Conservation (phyloP, 2,329 filamentous ascomycete species). For the Fusarium decemcellulare region DNA sequence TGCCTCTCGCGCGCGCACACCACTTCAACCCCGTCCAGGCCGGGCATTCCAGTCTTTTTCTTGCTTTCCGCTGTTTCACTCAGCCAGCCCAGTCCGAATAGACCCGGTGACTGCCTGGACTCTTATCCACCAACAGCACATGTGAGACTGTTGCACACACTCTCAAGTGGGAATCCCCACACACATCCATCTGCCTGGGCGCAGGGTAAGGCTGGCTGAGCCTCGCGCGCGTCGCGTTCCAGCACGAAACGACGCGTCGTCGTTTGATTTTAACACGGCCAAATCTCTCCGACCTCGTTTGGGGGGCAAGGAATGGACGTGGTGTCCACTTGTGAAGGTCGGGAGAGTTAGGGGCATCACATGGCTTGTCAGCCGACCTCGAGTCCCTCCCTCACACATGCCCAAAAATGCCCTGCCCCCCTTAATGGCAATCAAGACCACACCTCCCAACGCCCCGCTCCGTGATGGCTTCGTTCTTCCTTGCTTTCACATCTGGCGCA, state of each 20-base stretch:
- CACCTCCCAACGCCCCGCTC: constrained; percentile 28
- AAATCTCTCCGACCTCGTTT: constrained; percentile 14
- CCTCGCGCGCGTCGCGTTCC: constrained; percentile 40
- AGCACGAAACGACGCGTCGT: constrained; percentile 31
- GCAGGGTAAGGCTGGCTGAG: constrained; percentile 38
- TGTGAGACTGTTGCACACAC: constrained; percentile 36
- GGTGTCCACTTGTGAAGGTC: constrained; percentile 14
- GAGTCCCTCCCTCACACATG: constrained; percentile 30
- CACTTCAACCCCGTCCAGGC: constrained; percentile 23
- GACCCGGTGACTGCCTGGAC: constrained; percentile 40
- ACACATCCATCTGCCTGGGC: constrained; percentile 14
- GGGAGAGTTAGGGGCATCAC: constrained; percentile 38
- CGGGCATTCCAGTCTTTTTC: constrained; percentile 30
- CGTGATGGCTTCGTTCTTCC: constrained; percentile 23
- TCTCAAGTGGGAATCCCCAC: constrained; percentile 27
- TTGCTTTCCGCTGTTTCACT: constrained; percentile 35
- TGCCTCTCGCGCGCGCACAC: constrained; percentile 39
- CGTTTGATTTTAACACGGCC: constrained; percentile 6
- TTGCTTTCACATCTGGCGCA: constrained; percentile 33
- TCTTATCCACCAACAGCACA: constrained; percentile 24
- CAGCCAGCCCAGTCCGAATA: constrained; percentile 21
- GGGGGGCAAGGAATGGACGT: constrained; percentile 29
- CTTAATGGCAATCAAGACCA: constrained; percentile 30
- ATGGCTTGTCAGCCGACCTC: constrained; percentile 48
- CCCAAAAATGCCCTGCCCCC: constrained; percentile 26